phyloP scores from a whole-genome alignment of 306 rosid species.

The Trifolium subterraneum region DNA sequence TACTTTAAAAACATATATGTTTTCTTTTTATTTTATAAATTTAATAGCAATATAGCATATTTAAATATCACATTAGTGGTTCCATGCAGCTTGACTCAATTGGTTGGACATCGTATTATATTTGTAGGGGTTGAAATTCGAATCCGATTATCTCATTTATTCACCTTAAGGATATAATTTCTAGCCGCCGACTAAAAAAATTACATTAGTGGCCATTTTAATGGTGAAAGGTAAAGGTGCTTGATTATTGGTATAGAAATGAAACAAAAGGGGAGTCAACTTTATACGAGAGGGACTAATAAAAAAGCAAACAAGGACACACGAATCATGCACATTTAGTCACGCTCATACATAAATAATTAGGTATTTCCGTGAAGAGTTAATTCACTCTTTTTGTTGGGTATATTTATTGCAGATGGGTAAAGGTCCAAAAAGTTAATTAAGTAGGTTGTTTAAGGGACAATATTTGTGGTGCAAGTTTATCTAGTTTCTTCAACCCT shows the following conservation, averaged over 20 bases:
- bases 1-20: background rate
- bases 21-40: too few relatives aligned
- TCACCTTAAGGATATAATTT: too few relatives aligned
- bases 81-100: too few relatives aligned
- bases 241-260: background rate
- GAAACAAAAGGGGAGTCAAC: constrained; percentile 8
- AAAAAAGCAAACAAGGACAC: constrained; percentile 17
- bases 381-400: constrained; percentile 14
- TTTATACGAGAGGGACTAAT: constrained; percentile 23
- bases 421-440: background rate
- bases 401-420: background rate
- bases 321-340: constrained; percentile 32
- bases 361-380: constrained; percentile 37
- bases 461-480: too few relatives aligned
- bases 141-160: too few relatives aligned
- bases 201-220: constrained; percentile 3
- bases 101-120: too few relatives aligned
- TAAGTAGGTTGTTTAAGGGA: background rate
- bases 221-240: constrained; percentile 22
- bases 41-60: too few relatives aligned
- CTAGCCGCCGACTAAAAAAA: too few relatives aligned
- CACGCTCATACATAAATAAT: constrained; percentile 16
- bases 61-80: too few relatives aligned
- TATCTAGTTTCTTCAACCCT: too few relatives aligned
- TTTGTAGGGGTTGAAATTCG: too few relatives aligned